Evolutionary conservation across 495 filamentous ascomycete genomes (phyloP), one percentile per base, ranked within the genome.

Genomic region (Aspergillus cristatus): DNA sequence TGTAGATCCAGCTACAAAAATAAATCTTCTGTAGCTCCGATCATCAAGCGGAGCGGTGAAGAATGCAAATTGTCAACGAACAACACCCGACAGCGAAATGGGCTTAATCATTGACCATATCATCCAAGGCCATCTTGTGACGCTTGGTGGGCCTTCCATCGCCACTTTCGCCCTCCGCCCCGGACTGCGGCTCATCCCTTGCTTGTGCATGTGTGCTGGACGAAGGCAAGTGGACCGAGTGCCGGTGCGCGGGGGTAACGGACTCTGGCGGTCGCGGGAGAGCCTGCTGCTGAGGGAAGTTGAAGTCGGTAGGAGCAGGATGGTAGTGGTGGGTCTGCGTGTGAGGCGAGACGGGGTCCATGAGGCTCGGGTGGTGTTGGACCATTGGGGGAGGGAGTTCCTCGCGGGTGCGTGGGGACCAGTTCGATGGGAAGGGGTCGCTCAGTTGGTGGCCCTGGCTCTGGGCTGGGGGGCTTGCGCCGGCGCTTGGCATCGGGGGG

Each of bases 141-240:
- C 93, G 52, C 72, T 87, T 48, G 75, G 85, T 11, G 68, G 86
- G 33, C 74, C 86, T 57, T 74, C 28, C 28, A 14, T 63, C 60
- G 1, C 47, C 38, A 8, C 31, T 18, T n/a, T 63, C 50, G 2
- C 45, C 30, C 20, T 60, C 56, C 8, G 20, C 20, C 14, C 47
- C 43, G 1, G 18, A 42, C 1, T 46, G 33, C 11, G 42, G 50
- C 1, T 53, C 52, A 14, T 46, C 22, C 4, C 51, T 49, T 10
- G 31, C 30, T 5, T 40, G 26, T 2, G 38, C 30, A 6, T 40
- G 26, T 2, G 38, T 26, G 3, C n/a, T n/a, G n/a, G n/a, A n/a
- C n/a, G 54, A 35, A 6, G 52, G 38, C 7, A 51, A 46, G 7
- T 49, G 50, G 14, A 43, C 43, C 2, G 48, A 18, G 10, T 48